Base-by-base conservation (phyloP, 1,284 basidiomycete species). In the Microbotryum silenes-acaulis region DNA sequence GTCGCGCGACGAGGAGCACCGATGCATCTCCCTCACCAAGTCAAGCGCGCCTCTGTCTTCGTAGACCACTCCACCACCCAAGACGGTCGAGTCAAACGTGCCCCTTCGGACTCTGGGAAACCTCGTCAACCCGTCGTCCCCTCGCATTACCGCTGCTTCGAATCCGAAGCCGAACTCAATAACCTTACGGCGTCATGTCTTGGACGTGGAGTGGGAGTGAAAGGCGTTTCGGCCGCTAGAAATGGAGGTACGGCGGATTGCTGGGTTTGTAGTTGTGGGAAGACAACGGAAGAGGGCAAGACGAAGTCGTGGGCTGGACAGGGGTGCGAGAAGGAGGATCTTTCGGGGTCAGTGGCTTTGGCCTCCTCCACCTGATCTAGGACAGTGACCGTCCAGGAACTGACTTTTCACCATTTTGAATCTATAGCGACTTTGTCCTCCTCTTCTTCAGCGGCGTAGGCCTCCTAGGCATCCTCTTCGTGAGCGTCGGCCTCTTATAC, bases 321-420 rank as follows among this genome's bases (percentile, higher is more conserved):
- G 58, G 68, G 68, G 6, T 69, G 68, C 49, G 68, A 69, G 57
- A 69, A 69, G 50, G 55, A 58, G 25, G 68, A 69, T 48, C 25
- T 67, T 31, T 57, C 54, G 31, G 42, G 51, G 67, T 68, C 45
- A 47, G 67, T 59, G n/a, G 57, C 4, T 27, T 5, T 21, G 23
- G 14, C 9, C 7, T 44, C 23, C 6, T 18, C 6, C 6, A 42
- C 6, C 12, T 18, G 2, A 42, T 42, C 12, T 6, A 18, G 37
- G 37, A 18, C 14, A 37, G 2, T 37, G 12, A 37, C 9, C 6
- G 12, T 12, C 14, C 12, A 42, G 37, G 3, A 42, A 18, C 16
- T 42, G 14, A 42, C 37, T 42, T 18, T 42, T 18, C 14, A 42
- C 37, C 37, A 2, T 23, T 50, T 29, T 14, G 9, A 18, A 16